Conservation (phyloP, 2,329 filamentous ascomycete genomes). For the Bipolaris cookei region DNA sequence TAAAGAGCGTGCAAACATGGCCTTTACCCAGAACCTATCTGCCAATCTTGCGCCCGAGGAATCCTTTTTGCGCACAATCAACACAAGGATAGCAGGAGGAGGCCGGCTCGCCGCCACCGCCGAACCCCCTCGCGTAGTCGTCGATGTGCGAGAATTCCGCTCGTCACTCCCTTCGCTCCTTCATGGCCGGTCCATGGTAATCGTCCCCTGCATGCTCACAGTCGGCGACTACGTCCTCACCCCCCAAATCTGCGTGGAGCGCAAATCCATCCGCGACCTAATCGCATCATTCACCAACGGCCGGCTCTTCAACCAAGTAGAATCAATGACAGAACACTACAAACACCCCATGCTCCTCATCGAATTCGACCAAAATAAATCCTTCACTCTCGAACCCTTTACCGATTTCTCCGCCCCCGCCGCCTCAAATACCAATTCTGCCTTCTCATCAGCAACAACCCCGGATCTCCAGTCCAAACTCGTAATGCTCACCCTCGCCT, state of each 20-base stretch:
- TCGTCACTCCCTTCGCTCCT: slow-evolving; percentile 89
- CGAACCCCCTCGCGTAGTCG: slow-evolving; percentile 86
- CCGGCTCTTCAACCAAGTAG: slow-evolving; percentile 87
- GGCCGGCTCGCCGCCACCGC: slow-evolving; percentile 83
- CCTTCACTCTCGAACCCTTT: slow-evolving; percentile 80
- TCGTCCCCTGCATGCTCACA: slow-evolving; percentile 94
- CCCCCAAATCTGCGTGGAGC: slow-evolving; percentile 89
- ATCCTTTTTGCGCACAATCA: slow-evolving; percentile 90
- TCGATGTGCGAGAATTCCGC: slow-evolving; percentile 95
- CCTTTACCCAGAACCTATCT: slow-evolving; percentile 76
- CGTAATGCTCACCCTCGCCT: slow-evolving; percentile 89
- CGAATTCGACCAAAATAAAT: slow-evolving; percentile 97
- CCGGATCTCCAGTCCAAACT: slow-evolving; percentile 90
- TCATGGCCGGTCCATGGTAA: slow-evolving; percentile 84
- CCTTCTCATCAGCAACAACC: slow-evolving; percentile 41
- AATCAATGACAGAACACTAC: slow-evolving; percentile 95
- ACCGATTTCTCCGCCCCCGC: slow-evolving; percentile 49
- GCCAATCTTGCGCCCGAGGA: slow-evolving; percentile 80
- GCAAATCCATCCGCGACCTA: slow-evolving; percentile 89
- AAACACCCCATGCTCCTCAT: slow-evolving; percentile 88
- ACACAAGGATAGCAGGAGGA: slow-evolving; percentile 94
- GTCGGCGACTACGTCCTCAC: slow-evolving; percentile 96
- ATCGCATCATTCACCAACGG: slow-evolving; percentile 92
- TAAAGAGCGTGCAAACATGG: slow-evolving; percentile 92
- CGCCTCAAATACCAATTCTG: neutral